Conservation (phyloP, 2,329 filamentous ascomycete species). For the Purpureocillium takamizusanense region DNA sequence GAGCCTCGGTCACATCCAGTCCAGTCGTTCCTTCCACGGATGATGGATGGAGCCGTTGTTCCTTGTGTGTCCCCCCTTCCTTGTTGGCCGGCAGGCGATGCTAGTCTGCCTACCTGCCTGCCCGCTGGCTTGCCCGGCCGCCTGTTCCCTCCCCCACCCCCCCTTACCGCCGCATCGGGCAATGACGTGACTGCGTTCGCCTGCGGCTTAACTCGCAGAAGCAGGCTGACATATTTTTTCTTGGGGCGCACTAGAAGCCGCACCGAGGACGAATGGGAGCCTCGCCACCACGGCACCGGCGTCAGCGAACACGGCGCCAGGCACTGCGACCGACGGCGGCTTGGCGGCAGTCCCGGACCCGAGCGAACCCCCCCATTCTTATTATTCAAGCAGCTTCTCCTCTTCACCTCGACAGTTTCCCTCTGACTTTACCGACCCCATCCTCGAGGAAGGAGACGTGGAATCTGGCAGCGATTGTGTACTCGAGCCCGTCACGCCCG, state of each 20-base stretch:
- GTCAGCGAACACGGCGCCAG: slow-evolving; percentile 3
- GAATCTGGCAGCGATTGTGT: slow-evolving; percentile 49
- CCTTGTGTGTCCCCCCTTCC: slow-evolving; percentile 2
- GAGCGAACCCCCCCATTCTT: background rate
- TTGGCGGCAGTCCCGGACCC: slow-evolving; percentile 5
- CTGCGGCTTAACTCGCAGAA: slow-evolving; percentile 1
- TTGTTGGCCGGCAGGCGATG: background rate
- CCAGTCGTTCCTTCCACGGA: no score
- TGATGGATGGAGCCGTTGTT: slow-evolving; percentile 4
- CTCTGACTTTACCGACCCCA: slow-evolving; percentile 41
- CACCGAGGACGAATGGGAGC: background rate
- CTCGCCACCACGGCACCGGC: slow-evolving; percentile 1
- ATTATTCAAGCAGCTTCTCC: slow-evolving; percentile 17
- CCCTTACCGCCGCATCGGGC: slow-evolving; percentile 3
- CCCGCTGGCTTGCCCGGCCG: no score
- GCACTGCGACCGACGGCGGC: slow-evolving; percentile 3
- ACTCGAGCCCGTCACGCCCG: slow-evolving; percentile 53
- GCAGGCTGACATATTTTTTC: slow-evolving; percentile 7
- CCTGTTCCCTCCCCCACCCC: background rate
- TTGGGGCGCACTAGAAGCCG: slow-evolving; percentile 2
- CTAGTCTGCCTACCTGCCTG: no score
- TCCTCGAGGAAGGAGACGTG: slow-evolving; percentile 45
- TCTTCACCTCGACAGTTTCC: slow-evolving; percentile 38
- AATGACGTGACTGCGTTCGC: slow-evolving; percentile 10
- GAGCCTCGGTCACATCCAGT: slow-evolving; percentile 4